Evolutionary conservation across 495 filamentous ascomycete species (phyloP), one percentile per base, ranked within the genome.

Genomic region (Cercophora scortea): DNA sequence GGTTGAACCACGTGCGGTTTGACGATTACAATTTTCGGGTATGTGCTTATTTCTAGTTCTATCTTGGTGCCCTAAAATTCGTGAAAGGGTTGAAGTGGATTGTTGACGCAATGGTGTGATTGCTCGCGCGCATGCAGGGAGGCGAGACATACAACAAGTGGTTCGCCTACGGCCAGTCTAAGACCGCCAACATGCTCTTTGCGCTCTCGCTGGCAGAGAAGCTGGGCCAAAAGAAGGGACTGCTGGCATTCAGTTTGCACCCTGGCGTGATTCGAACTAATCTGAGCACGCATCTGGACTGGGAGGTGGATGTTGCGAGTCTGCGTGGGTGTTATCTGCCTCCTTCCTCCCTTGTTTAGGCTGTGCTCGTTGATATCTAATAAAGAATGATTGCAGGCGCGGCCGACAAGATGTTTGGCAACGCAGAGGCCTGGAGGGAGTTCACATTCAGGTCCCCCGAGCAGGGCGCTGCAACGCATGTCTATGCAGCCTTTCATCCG

Each of bases 171-270:
- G 75, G 66, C 5, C 71, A 77, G 45, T 73, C 73, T 45, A 81
- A 80, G 61, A 69, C 77, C 6, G 78, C 78, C 16, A 82, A 78
- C 52, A 70, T 79, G 18, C 63, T 81, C 18, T 73, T 81, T 45
- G 64, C 74, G 4, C 42, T 71, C 0, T 70, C 66, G 0, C 55
- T 79, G 13, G 68, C 73, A 0, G 45, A 64, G n/a, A 79, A 71
- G 53, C 50, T 79, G 6, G 64, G 60, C 2, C 13, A n/a, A 11
- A 42, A 51, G 35, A 25, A 25, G 25, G 25, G 25, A 5, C 38
- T 75, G 1, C 45, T 50, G 3, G 67, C 69, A 3, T 67, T 66
- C 41, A 71, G 67, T 25, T 49, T 77, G 40, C 74, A 82, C 50
- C 76, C 76, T 0, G 78, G 79, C 1, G 60, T 61, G 12, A 64